Base-by-base conservation (phyloP, 1,139 yeast species). In the Yamadazyma atlantica region DNA sequence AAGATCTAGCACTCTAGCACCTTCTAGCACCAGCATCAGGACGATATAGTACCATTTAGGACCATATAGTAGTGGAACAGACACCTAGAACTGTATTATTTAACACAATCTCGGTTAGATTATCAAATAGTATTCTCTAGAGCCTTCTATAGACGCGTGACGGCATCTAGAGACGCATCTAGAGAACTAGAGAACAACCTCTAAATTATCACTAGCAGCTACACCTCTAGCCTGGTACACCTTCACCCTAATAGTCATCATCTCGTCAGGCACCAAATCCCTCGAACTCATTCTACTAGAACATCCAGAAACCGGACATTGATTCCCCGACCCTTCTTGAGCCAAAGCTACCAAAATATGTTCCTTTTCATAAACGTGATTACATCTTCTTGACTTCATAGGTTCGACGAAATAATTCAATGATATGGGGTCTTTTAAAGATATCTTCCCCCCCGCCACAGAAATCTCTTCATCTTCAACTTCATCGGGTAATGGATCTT, bases 381-480 rank as follows among this genome's bases (percentile, higher is more conserved):
- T 64, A 57, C 94, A 85, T 29, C 51, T 57, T 24, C 51, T 59
- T 4, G 84, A 77, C 18, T 64, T 69, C 49, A 76, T 65, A 1
- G 94, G 92, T 2, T 60, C 59, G 21, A 54, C 62, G 54, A 75
- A 82, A 29, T 62, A 57, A 40, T 70, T 64, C 44, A 75, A 57
- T 0, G 88, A 77, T 10, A 84, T 65, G 0, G 92, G 90, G 54
- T 88, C 87, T 29, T 67, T 70, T 38, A 85, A 56, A 31, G 81
- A 78, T 14, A 85, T 65, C 36, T 65, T 75, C 27, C 92, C 92
- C 36, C 92, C 94, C 3, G 77, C 77, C 4, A 83, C 72, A 31
- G 70, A 75, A 29, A 83, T 40, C 7, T 35, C 41, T 24, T 78
- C 83, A 13, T 64, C 76, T 9, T 52, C 60, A 4, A 54, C 66